phyloP scores from a whole-genome alignment of 1,284 basidiomycete species.

The Ustilago tritici region DNA sequence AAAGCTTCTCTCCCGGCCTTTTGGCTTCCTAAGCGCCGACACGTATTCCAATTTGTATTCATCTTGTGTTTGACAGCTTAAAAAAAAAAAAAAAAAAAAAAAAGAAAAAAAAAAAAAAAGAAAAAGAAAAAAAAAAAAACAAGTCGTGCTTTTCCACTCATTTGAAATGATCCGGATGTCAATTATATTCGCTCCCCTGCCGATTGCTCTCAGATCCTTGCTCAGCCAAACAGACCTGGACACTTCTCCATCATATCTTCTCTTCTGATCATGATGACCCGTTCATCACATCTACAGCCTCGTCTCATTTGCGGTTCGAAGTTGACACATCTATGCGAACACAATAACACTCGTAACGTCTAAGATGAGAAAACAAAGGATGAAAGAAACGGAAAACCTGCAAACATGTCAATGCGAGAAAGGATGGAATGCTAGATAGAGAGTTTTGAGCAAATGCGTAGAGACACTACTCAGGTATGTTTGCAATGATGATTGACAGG shows the following conservation, averaged over 20 bases:
- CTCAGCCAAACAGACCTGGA: constrained; percentile 11
- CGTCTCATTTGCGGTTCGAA: not conserved
- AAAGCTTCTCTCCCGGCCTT: not conserved
- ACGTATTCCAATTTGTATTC: constrained; percentile 13
- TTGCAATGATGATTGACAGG: constrained; percentile 25
- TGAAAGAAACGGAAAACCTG: not conserved
- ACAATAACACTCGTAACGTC: constrained; percentile 39
- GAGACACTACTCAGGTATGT: constrained; percentile 56
- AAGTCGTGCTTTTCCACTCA: not conserved
- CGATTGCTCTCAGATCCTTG: not conserved
- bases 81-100: not conserved
- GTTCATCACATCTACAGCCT: not conserved
- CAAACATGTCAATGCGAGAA: constrained; percentile 22
- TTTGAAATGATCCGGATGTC: not conserved
- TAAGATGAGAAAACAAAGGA: constrained; percentile 12
- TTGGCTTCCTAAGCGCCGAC: constrained; percentile 5
- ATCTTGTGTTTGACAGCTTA: constrained; percentile 1
- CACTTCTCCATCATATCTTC: constrained; percentile 7
- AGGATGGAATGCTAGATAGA: constrained; percentile 15
- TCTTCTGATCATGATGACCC: not conserved
- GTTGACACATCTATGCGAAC: constrained; percentile 1
- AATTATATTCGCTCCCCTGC: not conserved
- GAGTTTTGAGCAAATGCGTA: constrained; percentile 43
- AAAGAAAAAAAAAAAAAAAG: not conserved
- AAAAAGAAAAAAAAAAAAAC: not conserved